Conservation (phyloP, 306 rosid genomes). For the Luffa aegyptiaca region DNA sequence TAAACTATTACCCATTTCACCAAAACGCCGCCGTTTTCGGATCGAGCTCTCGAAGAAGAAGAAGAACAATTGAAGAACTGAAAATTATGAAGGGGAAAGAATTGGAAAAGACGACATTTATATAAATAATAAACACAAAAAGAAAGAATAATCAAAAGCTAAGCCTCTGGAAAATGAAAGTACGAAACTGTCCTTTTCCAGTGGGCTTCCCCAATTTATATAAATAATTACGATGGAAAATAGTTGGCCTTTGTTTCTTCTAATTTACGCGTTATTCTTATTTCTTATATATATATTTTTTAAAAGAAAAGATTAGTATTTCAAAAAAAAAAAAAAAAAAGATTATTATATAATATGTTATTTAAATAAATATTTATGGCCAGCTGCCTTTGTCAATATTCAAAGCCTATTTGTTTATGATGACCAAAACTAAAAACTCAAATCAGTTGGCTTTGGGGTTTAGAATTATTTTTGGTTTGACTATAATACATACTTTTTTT, state of each 20-base stretch:
- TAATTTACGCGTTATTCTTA: background rate
- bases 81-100: background rate
- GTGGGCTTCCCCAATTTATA: background rate
- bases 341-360: background rate
- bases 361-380: background rate
- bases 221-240: background rate
- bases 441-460: background rate
- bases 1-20: conserved; percentile 73
- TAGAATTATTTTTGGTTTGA: background rate
- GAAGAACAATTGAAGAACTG: background rate
- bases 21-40: background rate
- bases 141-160: background rate
- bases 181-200: conserved; percentile 2
- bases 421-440: background rate
- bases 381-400: background rate
- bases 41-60: background rate
- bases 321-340: no score
- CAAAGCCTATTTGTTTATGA: background rate
- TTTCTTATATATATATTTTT: background rate
- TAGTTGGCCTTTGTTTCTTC: conserved; percentile 2
- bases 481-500: background rate
- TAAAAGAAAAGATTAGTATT: no score
- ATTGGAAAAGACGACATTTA: background rate
- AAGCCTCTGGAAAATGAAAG: background rate
- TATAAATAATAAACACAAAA: conserved; percentile 1